A percentile compares a stretch with the other conserved stretches of the same genome.
Evolutionary conservation across 768 basidiomycete species (phyloP).

Genomic region (Fomitopsis pulvina): DNA sequence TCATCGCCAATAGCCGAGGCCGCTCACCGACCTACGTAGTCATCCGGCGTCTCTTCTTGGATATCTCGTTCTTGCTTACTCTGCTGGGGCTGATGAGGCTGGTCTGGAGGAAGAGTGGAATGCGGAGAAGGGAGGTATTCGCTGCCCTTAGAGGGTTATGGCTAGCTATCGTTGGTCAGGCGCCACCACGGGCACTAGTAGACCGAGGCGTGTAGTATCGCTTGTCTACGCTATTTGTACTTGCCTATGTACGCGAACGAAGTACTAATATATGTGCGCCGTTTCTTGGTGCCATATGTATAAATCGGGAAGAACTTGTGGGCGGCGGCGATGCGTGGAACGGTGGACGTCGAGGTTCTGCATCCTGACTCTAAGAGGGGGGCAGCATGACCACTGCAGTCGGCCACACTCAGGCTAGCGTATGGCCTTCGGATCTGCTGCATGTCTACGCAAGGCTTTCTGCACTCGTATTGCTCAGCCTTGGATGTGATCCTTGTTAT

Average conservation of each 20-base stretch:
- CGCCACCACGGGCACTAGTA: constrained; percentile 36
- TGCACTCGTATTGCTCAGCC: too few species aligned
- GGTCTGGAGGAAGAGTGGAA: constrained; percentile 63
- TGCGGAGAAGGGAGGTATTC: constrained; percentile 61
- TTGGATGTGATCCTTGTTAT: too few species aligned
- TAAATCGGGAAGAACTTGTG: too few species aligned
- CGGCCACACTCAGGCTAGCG: too few species aligned
- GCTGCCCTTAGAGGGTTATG: constrained; percentile 62
- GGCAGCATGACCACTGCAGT: too few species aligned
- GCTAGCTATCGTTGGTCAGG: constrained; percentile 61
- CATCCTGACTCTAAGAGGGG: too few species aligned
- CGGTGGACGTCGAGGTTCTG: too few species aligned
- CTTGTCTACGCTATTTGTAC: background rate
- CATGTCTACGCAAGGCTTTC: too few species aligned
- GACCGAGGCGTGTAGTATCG: constrained; percentile 31
- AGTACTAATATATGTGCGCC: background rate
- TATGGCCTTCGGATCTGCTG: too few species aligned
- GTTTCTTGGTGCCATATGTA: too few species aligned
- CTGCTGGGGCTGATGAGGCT: constrained; percentile 51
- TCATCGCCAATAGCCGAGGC: constrained; percentile 54
- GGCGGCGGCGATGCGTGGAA: too few species aligned
- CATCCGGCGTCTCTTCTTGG: constrained; percentile 68
- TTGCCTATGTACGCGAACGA: background rate
- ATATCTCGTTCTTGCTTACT: constrained; percentile 67
- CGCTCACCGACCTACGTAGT: constrained; percentile 63